Evolutionary conservation across 768 basidiomycete species (phyloP).

Genomic region (Kwoniella botswanensis): DNA sequence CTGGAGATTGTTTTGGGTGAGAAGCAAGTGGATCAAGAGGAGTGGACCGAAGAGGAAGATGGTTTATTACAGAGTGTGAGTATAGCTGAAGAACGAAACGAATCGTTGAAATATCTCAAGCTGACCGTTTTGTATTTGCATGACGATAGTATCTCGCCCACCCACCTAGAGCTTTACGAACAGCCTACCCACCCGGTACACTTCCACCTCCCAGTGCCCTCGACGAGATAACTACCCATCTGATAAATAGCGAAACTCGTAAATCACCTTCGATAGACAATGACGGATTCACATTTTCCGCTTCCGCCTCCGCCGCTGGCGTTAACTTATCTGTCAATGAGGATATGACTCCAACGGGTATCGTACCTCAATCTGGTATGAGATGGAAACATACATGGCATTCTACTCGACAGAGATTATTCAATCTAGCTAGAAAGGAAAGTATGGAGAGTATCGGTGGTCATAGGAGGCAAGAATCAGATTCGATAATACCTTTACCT

Average conservation of each 20-base stretch:
- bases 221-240: constrained; percentile 49
- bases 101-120: not conserved
- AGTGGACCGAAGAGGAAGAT: constrained; percentile 46
- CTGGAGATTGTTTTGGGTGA: constrained; percentile 14
- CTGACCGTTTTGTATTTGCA: too few species aligned
- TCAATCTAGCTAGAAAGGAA: constrained; percentile 47
- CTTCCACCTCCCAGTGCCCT: constrained; percentile 48
- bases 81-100: not conserved
- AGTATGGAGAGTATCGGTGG: constrained; percentile 43
- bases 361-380: not conserved
- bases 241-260: constrained; percentile 35
- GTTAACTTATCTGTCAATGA: not conserved
- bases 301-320: constrained; percentile 9
- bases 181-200: constrained; percentile 50
- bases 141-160: constrained; percentile 42
- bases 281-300: constrained; percentile 12
- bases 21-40: constrained; percentile 15
- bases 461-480: constrained; percentile 37
- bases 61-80: constrained; percentile 44
- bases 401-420: constrained; percentile 44
- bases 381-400: constrained; percentile 48
- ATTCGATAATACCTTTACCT: constrained; percentile 36
- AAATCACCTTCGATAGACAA: constrained; percentile 18
- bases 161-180: constrained; percentile 36
- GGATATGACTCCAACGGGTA: constrained; percentile 19